Base-by-base conservation (phyloP, 2,329 filamentous ascomycete species). In the Annulohypoxylon truncatum region DNA sequence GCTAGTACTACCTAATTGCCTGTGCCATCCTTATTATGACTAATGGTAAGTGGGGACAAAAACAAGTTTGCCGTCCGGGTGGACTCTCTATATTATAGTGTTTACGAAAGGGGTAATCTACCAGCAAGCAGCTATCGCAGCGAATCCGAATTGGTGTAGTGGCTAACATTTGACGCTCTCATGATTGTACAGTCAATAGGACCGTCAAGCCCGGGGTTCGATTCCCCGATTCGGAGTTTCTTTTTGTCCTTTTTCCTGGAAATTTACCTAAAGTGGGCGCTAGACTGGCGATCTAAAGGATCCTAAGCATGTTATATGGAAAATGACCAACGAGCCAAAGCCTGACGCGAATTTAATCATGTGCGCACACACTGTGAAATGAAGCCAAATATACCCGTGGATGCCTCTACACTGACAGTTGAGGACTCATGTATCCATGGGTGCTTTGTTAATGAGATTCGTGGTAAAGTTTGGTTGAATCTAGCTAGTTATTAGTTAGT, bases 101-200 rank as follows among this genome's bases (percentile, higher is more conserved):
- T 7, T 13, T 24, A 47, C 22, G 3, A 28, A 4, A 22, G 7
- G 1, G 8, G 3, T 22, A 15, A 8, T 8, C 2, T n/a, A n/a
- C n/a, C n/a, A n/a, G n/a, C n/a, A n/a, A n/a, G n/a, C n/a, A n/a
- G n/a, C n/a, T n/a, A n/a, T n/a, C n/a, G n/a, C n/a, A n/a, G n/a
- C n/a, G n/a, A 48, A 24, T 77, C 75, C 75, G 75, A 77, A 76
- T 74, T 75, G 78, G 74, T 76, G 73, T 73, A 74, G 73, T 77
- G 75, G 75, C 70, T 70, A 76, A 77, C 75, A 77, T 76, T 75
- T 75, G 71, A 74, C 75, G 75, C 75, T 76, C 75, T 77, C 75
- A 76, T 8, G 13, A 48, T 48, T 28, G 18, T 8, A n/a, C 2
- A 26, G 35, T 51, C 28, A 24, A n/a, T 13, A 13, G 28, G n/a